phyloP scores from a whole-genome alignment of 2,329 filamentous ascomycete genomes.

The Diaporthe longicolla region DNA sequence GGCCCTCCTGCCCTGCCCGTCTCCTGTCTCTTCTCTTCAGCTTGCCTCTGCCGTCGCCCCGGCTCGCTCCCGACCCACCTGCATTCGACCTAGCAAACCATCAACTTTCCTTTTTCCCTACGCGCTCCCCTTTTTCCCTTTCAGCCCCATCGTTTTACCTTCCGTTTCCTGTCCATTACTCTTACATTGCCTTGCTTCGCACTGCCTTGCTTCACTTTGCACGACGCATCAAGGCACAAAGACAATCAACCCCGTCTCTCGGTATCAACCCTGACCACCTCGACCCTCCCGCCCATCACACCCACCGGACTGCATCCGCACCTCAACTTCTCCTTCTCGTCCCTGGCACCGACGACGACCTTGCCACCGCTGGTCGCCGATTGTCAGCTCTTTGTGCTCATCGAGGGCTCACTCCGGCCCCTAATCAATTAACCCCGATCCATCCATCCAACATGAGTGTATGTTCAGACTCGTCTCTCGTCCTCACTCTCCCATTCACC shows the following conservation, averaged over 20 bases:
- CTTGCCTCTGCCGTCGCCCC: constrained; percentile 15
- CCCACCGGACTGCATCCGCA: not conserved
- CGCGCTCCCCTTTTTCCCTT: constrained; percentile 18
- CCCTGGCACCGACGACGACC: constrained; percentile 10
- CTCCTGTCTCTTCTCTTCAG: constrained; percentile 1
- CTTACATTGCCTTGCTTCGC: constrained; percentile 2
- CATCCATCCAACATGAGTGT: constrained; percentile 63
- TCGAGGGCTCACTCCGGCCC: constrained; percentile 35
- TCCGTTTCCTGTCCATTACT: constrained; percentile 16
- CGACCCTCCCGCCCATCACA: not conserved
- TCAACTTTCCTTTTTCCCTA: constrained; percentile 17
- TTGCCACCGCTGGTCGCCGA: constrained; percentile 12
- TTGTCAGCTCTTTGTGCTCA: not conserved
- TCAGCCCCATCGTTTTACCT: constrained; percentile 13
- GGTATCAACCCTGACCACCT: not conserved
- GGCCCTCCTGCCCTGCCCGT: not conserved
- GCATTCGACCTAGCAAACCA: constrained; percentile 22
- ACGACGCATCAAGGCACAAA: not conserved
- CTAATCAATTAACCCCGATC: not conserved
- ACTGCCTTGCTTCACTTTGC: not conserved
- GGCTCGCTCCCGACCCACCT: constrained; percentile 13
- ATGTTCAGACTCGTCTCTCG: constrained; percentile 55
- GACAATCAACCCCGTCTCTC: not conserved
- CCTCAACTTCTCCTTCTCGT: not conserved
- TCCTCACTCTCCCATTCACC: not conserved